phyloP scores from a whole-genome alignment of 768 basidiomycete species.

The Tricholoma matsutake region DNA sequence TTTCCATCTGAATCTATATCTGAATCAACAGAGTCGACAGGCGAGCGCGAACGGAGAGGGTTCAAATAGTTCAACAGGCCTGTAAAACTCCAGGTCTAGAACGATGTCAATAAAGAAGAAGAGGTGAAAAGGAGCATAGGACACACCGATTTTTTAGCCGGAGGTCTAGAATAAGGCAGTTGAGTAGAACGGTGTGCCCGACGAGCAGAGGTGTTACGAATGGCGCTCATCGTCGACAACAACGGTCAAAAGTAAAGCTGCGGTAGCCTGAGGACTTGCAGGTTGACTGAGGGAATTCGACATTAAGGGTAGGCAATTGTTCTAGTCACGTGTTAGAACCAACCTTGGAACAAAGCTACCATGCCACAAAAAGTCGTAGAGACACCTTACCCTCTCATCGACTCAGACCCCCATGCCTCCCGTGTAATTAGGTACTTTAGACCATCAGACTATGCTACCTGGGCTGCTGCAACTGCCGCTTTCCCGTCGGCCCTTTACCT shows the following conservation, averaged over 20 bases:
- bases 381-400: conserved; percentile 87
- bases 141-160: conserved; percentile 48
- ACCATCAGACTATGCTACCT: conserved; percentile 79
- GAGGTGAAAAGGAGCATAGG: not conserved
- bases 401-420: conserved; percentile 85
- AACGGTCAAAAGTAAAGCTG: conserved; percentile 6
- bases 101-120: not conserved
- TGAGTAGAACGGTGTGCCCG: conserved; percentile 32
- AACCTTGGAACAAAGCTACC: conserved; percentile 26
- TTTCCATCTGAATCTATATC: conserved; percentile 18
- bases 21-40: conserved; percentile 14
- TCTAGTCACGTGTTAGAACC: too few species aligned
- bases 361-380: conserved; percentile 50
- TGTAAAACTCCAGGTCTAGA: conserved; percentile 50
- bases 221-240: conserved; percentile 49
- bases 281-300: conserved; percentile 10
- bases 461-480: conserved; percentile 77
- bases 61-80: conserved; percentile 50
- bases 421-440: conserved; percentile 91
- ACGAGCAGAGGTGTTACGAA: conserved; percentile 42
- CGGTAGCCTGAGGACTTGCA: too few species aligned
- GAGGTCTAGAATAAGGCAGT: conserved; percentile 55
- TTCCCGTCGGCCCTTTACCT: conserved; percentile 79
- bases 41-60: conserved; percentile 37
- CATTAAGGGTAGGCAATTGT: conserved; percentile 32